Base-by-base conservation (phyloP, 192 early-diverging fungal species). In the Phlyctochytrium bullatum region DNA sequence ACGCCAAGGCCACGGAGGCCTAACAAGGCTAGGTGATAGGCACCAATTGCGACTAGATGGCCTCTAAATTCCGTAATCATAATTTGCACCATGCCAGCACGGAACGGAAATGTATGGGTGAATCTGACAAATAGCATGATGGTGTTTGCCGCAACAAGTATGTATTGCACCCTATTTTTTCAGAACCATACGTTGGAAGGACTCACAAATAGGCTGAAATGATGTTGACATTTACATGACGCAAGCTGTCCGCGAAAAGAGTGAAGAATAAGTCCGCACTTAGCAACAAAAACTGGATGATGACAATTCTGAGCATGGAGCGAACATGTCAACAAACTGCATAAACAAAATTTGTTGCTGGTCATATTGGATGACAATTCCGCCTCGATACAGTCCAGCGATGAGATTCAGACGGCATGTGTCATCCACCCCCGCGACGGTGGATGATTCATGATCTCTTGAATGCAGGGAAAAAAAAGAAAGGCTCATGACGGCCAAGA, bases 61-160 rank as follows among this genome's bases (percentile, higher is more conserved):
- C 40, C 64, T 34, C 62, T 54, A 62, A 81, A 81, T 61, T 81
- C 79, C 27, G 65, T 66, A 27, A 69, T 58, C 69, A 81, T 76
- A 30, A 81, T 71, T 34, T 61, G 64, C 27, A 81, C 32, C 73
- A 81, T 70, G 2, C 79, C 79, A 16, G 76, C 79, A 16, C 79
- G 75, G 52, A 81, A 81, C 25, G 79, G 76, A 40, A 71, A 81
- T 25, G 75, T 78, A 30, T 69, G 65, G 1, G 79, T 67, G 68
- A 81, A 81, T 34, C 79, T 62, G 17, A 81, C 62, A 53, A 81
- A 78, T 24, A 81, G 68, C 0, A 81, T 67, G 3, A 81, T 59
- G 58, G 77, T 53, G 51, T 81, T 81, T 16, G 62, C 64, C 25
- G 62, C 60, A 0, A 81, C 57, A 34, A 75, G 33, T 4, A 81